A percentile compares a stretch with the other conserved stretches of the same genome.
These are phyloP conservation scores for Pythium graminicola DNA, from an alignment of 352 stramenopile species.

Conservation along the genomic window DNA sequence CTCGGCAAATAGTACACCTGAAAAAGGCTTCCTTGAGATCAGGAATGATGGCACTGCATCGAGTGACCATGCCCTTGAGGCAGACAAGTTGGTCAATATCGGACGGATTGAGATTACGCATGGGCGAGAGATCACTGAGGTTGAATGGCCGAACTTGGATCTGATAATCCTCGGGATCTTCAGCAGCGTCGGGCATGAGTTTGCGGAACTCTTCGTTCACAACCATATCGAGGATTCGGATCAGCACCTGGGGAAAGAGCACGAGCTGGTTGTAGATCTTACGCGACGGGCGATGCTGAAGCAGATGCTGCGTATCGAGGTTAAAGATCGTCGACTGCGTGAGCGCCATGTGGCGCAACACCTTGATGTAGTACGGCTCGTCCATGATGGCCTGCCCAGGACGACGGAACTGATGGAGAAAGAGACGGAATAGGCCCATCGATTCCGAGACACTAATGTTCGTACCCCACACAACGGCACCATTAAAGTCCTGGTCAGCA, in stretches of 20 bases:
- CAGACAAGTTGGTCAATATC: slow-evolving; percentile 97
- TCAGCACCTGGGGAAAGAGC: slow-evolving; percentile 93
- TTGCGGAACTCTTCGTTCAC: slow-evolving; percentile 87
- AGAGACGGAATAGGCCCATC: slow-evolving; percentile 87
- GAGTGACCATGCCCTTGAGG: slow-evolving; percentile 98
- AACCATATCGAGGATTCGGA: slow-evolving; percentile 96
- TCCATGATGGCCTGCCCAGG: slow-evolving; percentile 29
- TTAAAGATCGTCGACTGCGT: slow-evolving; percentile 87
- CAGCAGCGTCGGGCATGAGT: slow-evolving; percentile 30
- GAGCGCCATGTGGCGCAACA: slow-evolving; percentile 64
- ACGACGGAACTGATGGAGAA: slow-evolving; percentile 81
- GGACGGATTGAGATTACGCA: slow-evolving; percentile 95
- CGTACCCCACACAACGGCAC: slow-evolving; percentile 91
- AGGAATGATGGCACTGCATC: slow-evolving; percentile 94
- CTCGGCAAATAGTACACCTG: slow-evolving; percentile 91
- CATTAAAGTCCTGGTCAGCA: slow-evolving; percentile 49
- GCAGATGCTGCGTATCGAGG: slow-evolving; percentile 89
- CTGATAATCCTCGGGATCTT: slow-evolving; percentile 44
- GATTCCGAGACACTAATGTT: slow-evolving; percentile 90
- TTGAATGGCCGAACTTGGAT: slow-evolving; percentile 98
- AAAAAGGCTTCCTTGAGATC: slow-evolving; percentile 98
- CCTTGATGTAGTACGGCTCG: slow-evolving; percentile 72
- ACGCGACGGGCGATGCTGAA: slow-evolving; percentile 66
- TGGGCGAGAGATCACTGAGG: slow-evolving; percentile 88
- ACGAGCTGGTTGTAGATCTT: slow-evolving; percentile 96